Conservation (phyloP, 805 yeast genomes). For the Kodamaea restingae region DNA sequence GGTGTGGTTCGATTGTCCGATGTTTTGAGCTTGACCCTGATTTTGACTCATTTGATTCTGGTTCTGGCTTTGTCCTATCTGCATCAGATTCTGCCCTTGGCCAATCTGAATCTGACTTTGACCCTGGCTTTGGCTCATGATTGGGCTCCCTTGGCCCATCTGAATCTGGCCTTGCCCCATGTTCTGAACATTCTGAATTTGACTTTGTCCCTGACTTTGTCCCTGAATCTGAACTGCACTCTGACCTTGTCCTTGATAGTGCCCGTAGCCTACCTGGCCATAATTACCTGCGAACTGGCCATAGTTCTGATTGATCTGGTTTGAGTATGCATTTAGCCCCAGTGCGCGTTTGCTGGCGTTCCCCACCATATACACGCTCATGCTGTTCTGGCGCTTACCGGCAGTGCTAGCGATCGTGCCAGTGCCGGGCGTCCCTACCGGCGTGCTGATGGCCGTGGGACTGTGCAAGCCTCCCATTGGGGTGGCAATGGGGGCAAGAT, state of each 20-base stretch:
- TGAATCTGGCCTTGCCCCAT: too few species aligned
- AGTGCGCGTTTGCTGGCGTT: conserved; percentile 36
- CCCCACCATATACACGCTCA: conserved; percentile 29
- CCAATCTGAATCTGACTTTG: conserved; percentile 1
- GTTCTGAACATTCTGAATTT: too few species aligned
- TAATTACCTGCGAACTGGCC: conserved; percentile 8
- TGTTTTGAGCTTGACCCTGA: not conserved
- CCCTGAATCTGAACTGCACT: too few species aligned
- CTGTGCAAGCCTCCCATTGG: conserved; percentile 1
- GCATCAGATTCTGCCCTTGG: conserved; percentile 4
- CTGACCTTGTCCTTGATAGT: too few species aligned
- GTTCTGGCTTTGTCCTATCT: not conserved
- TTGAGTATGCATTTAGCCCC: conserved; percentile 13
- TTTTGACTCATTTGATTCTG: not conserved
- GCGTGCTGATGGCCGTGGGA: not conserved
- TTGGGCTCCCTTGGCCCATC: too few species aligned
- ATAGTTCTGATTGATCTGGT: not conserved
- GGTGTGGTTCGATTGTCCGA: too few species aligned
- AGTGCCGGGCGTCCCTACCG: not conserved
- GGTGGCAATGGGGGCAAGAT: not conserved
- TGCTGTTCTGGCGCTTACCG: conserved; percentile 36
- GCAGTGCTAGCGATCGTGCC: not conserved
- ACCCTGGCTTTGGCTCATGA: not conserved
- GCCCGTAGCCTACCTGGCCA: conserved; percentile 2
- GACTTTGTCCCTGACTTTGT: too few species aligned